phyloP scores from a whole-genome alignment of 371 early-diverging fungal genomes.

The Rhizopus delemar region DNA sequence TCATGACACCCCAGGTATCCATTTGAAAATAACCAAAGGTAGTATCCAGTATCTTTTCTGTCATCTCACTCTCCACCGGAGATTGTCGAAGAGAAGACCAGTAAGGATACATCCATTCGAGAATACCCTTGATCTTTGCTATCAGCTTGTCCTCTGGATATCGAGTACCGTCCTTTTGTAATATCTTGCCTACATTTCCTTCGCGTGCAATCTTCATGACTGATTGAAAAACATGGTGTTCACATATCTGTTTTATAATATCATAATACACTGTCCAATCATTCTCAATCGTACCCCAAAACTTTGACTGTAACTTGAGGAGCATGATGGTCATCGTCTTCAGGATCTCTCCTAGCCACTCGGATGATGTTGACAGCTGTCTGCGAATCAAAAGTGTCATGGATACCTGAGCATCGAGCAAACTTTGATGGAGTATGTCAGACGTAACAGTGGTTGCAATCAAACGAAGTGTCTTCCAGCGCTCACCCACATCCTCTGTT shows the following conservation, averaged over 20 bases:
- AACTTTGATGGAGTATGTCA: conserved; percentile 3
- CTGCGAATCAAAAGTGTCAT: conserved; percentile 19
- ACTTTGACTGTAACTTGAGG: conserved; percentile 26
- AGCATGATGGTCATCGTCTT: conserved; percentile 36
- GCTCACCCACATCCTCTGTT: conserved; percentile 26
- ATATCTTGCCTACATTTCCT: conserved; percentile 33
- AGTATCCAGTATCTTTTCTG: conserved; percentile 31
- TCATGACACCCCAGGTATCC: conserved; percentile 34
- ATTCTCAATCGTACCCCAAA: conserved; percentile 26
- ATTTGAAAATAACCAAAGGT: conserved; percentile 47
- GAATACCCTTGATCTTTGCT: conserved; percentile 33
- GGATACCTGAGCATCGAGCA: conserved; percentile 19
- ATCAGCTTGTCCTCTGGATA: conserved; percentile 43
- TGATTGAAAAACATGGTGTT: conserved; percentile 33
- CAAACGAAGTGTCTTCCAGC: conserved; percentile 39
- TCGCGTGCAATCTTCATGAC: conserved; percentile 40
- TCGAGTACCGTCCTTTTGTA: conserved; percentile 37
- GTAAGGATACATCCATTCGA: conserved; percentile 43
- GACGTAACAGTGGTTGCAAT: conserved; percentile 15
- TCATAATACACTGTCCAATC: conserved; percentile 15
- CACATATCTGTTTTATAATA: conserved; percentile 37
- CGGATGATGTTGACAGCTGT: conserved; percentile 20
- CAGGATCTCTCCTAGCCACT: conserved; percentile 34
- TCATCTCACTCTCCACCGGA: conserved; percentile 24
- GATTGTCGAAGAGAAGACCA: conserved; percentile 34